Evolutionary conservation across 1,284 basidiomycete species (phyloP).

Genomic region (Inonotus hispidus): DNA sequence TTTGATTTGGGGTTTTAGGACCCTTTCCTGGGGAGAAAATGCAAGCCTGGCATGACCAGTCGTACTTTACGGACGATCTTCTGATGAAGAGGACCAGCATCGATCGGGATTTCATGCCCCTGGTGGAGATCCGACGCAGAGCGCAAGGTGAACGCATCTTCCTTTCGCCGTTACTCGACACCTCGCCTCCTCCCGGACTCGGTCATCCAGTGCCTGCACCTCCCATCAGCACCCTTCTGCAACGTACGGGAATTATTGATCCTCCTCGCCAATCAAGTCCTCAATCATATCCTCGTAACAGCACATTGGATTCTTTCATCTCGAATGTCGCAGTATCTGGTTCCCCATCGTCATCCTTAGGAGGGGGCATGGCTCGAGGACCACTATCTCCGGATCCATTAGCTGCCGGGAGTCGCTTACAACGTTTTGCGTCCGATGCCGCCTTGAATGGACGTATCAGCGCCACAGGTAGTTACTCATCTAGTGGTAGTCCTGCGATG

Average conservation of each 20-base stretch:
- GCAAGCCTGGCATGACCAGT: conserved; percentile 95
- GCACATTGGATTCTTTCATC: conserved; percentile 56
- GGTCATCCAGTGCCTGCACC: conserved; percentile 31
- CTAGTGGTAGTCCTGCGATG: conserved; percentile 10
- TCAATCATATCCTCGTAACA: conserved; percentile 47
- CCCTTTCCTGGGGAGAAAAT: conserved; percentile 89
- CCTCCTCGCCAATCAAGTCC: conserved; percentile 63
- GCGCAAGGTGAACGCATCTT: conserved; percentile 57
- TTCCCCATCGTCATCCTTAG: conserved; percentile 62
- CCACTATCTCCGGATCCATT: conserved; percentile 62
- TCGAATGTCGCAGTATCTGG: conserved; percentile 47
- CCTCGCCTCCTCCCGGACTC: conserved; percentile 50
- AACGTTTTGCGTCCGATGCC: conserved; percentile 32
- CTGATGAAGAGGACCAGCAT: conserved; percentile 74
- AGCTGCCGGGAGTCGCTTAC: conserved; percentile 46
- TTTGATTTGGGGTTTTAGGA: conserved; percentile 41
- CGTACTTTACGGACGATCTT: conserved; percentile 85
- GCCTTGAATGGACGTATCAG: conserved; percentile 13
- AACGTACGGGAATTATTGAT: conserved; percentile 36
- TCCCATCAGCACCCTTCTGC: conserved; percentile 9
- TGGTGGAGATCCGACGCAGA: conserved; percentile 50
- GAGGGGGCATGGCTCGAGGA: conserved; percentile 44
- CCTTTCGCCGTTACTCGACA: conserved; percentile 42
- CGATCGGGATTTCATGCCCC: conserved; percentile 60
- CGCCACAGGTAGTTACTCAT: conserved; percentile 13